These are phyloP conservation scores for Fraxinus floribunda DNA, from an alignment of 305 asterid species.

Conservation along the genomic window DNA sequence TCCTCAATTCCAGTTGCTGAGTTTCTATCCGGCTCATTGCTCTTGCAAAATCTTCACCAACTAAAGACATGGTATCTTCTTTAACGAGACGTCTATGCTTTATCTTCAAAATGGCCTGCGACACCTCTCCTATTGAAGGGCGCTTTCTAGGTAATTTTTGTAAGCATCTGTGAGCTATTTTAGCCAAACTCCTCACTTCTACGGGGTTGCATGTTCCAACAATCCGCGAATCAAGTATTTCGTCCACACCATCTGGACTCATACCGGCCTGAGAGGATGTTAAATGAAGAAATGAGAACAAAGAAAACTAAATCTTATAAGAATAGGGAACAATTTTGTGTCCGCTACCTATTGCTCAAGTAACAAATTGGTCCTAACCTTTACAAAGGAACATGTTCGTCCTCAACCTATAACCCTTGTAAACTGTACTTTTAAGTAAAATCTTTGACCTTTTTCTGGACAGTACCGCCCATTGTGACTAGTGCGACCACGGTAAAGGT, in stretches of 20 bases:
- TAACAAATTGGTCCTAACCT: not conserved
- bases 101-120: constrained; percentile 72
- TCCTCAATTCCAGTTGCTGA: constrained; percentile 69
- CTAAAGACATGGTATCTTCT: constrained; percentile 72
- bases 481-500: not conserved
- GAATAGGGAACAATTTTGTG: not conserved
- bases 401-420: not conserved
- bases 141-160: constrained; percentile 67
- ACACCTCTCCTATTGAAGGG: constrained; percentile 79
- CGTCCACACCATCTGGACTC: constrained; percentile 93
- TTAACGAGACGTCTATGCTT: constrained; percentile 55
- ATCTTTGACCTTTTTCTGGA: not conserved
- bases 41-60: constrained; percentile 56
- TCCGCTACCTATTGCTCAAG: not conserved
- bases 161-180: constrained; percentile 72
- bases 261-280: constrained; percentile 60
- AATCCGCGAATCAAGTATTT: constrained; percentile 75
- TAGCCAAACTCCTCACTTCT: constrained; percentile 72
- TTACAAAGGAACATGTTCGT: not conserved
- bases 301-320: not conserved
- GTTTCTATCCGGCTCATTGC: constrained; percentile 58
- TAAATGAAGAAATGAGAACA: not conserved
- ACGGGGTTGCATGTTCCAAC: constrained; percentile 60
- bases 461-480: not conserved
- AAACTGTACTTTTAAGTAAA: not conserved